Percentiles rank a stretch among this genome's conserved stretches.
Evolutionary conservation across 768 basidiomycete genomes (phyloP).

Genomic region (Infundibulicybe gibba): DNA sequence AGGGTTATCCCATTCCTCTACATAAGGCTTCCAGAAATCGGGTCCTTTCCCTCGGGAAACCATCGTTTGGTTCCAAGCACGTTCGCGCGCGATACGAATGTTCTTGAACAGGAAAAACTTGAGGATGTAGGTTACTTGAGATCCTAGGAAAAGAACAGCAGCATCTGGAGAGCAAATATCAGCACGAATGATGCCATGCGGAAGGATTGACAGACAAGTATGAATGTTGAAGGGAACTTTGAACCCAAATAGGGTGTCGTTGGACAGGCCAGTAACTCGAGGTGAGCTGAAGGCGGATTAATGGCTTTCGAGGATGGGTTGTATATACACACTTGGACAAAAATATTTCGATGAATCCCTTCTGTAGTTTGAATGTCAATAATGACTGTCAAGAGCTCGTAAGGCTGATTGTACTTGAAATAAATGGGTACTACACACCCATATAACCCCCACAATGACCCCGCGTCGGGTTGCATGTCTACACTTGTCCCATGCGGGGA

Average conservation of each 20-base stretch:
- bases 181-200: not conserved
- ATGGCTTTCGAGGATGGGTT: not conserved
- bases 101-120: slow-evolving; percentile 83
- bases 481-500: slow-evolving; percentile 85
- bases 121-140: slow-evolving; percentile 73
- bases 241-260: slow-evolving; percentile 63
- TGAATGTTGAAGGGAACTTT: slow-evolving; percentile 62
- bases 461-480: slow-evolving; percentile 74
- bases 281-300: slow-evolving; percentile 44
- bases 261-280: slow-evolving; percentile 56
- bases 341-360: slow-evolving; percentile 60
- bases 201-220: slow-evolving; percentile 49
- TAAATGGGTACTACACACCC: slow-evolving; percentile 46
- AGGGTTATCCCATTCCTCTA: slow-evolving; percentile 76
- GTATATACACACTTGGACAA: slow-evolving; percentile 48
- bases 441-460: slow-evolving; percentile 58
- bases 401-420: no score
- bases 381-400: slow-evolving; percentile 39
- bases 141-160: slow-evolving; percentile 65
- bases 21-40: slow-evolving; percentile 82
- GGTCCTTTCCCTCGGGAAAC: slow-evolving; percentile 76
- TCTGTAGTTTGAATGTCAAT: slow-evolving; percentile 71
- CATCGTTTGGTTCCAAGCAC: slow-evolving; percentile 82
- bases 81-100: slow-evolving; percentile 72
- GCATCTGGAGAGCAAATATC: slow-evolving; percentile 48